These are phyloP conservation scores for Aspergillus intermedius DNA, from an alignment of 2,329 filamentous ascomycete species.

Conservation along the genomic window DNA sequence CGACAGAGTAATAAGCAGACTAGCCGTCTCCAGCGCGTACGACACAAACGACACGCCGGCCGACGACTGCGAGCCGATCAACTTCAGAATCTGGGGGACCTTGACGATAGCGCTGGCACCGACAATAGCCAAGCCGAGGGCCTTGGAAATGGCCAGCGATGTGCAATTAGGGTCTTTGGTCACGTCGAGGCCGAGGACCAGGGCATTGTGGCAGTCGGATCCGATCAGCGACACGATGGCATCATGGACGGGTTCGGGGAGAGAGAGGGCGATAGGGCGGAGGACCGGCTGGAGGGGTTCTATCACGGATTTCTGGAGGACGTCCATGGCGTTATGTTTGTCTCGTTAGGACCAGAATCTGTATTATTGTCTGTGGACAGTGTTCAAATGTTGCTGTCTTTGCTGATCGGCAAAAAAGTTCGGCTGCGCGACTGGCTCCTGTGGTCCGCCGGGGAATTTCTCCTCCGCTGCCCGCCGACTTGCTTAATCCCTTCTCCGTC, in stretches of 20 bases:
- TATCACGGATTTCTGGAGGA: slow-evolving; percentile 34
- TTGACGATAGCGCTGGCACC: slow-evolving; percentile 87
- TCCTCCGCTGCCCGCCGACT: slow-evolving; percentile 2
- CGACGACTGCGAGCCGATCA: slow-evolving; percentile 71
- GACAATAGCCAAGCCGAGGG: slow-evolving; percentile 87
- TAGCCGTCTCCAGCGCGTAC: slow-evolving; percentile 84
- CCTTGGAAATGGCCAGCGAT: slow-evolving; percentile 87
- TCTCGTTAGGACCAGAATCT: neutral
- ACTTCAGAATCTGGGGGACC: slow-evolving; percentile 92
- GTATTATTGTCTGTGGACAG: neutral
- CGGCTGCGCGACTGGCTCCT: slow-evolving; percentile 25
- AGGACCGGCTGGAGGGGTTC: slow-evolving; percentile 45
- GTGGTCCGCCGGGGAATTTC: slow-evolving; percentile 21
- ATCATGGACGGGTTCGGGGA: slow-evolving; percentile 68
- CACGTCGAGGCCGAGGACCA: slow-evolving; percentile 76
- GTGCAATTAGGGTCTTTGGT: slow-evolving; percentile 69
- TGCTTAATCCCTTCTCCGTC: neutral
- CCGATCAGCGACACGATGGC: slow-evolving; percentile 75
- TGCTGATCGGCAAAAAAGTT: neutral
- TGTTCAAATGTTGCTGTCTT: neutral
- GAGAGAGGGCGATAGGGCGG: slow-evolving; percentile 62
- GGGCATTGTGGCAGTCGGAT: slow-evolving; percentile 72
- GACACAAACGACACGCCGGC: slow-evolving; percentile 81
- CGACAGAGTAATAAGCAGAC: slow-evolving; percentile 80
- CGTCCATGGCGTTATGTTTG: slow-evolving; percentile 29